A percentile compares a stretch with the other conserved stretches of the same genome.
Conservation (phyloP, 192 early-diverging fungal species). For the Mortierella alpina region DNA sequence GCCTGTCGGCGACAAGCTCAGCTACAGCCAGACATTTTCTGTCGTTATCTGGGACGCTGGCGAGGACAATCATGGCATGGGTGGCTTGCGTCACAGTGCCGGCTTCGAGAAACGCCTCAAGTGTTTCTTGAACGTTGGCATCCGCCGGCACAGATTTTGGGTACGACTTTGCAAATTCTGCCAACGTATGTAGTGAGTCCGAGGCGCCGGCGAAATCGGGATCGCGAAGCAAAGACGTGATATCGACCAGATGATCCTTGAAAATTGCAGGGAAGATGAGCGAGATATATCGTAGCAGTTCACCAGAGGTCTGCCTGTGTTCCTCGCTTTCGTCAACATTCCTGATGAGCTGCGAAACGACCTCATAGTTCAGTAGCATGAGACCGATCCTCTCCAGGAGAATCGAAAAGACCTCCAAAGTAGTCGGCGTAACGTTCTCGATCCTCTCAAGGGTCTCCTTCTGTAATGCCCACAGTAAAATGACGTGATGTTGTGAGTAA, state of each 20-base stretch:
- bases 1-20: slow-evolving; percentile 44
- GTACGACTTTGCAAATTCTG: slow-evolving; percentile 76
- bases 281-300: slow-evolving; percentile 34
- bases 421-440: slow-evolving; percentile 65
- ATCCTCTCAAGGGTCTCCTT: slow-evolving; percentile 74
- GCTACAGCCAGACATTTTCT: slow-evolving; percentile 62
- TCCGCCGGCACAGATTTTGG: slow-evolving; percentile 61
- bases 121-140: slow-evolving; percentile 34
- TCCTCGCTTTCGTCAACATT: slow-evolving; percentile 42
- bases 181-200: slow-evolving; percentile 73
- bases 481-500: not conserved
- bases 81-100: slow-evolving; percentile 76
- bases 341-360: slow-evolving; percentile 70
- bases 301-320: slow-evolving; percentile 23
- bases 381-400: slow-evolving; percentile 82
- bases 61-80: slow-evolving; percentile 77
- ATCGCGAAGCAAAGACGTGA: slow-evolving; percentile 58
- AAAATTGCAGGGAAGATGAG: slow-evolving; percentile 70
- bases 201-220: slow-evolving; percentile 47
- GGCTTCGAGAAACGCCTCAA: slow-evolving; percentile 17
- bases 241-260: slow-evolving; percentile 61
- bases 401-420: slow-evolving; percentile 77
- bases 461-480: slow-evolving; percentile 1
- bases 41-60: slow-evolving; percentile 64
- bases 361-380: slow-evolving; percentile 77